Base-by-base conservation (phyloP, 768 basidiomycete genomes). In the Thelephora ganbajun region DNA sequence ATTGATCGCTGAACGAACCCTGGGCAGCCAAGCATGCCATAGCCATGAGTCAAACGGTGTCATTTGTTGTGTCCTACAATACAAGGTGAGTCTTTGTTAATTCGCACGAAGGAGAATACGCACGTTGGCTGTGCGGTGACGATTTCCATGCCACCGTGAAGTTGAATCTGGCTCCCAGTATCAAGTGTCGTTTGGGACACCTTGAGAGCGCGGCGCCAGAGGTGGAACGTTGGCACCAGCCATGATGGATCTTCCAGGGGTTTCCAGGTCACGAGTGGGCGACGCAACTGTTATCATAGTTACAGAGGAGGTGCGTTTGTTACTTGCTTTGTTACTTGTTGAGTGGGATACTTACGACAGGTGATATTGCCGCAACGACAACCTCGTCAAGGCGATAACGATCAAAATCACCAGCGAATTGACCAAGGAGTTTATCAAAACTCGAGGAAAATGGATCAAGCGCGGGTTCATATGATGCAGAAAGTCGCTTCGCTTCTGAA, bases 21-120 rank as follows among this genome's bases (percentile, higher is more conserved):
- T 88, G 0, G 96, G 96, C 22, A 99, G 67, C 96, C 93, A 99
- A 9, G 87, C 70, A 53, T 83, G 88, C 93, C 96, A 98, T 12
- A 98, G 63, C 20, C 98, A 69, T 50, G 83, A 88, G 60, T 99
- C 96, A 60, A 88, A 99, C 0, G 94, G 83, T 13, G 92, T 92
- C 96, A 99, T 99, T 2, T 71, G 70, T 52, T 65, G 70, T 50
- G 77, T 77, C 42, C 75, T 79, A 45, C 18, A 36, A 18, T 46
- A 12, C 48, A 41, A 46, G 6, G 37, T 51, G 30, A 51, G 20
- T 48, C n/a, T 18, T 44, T 44, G 33, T 11, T 45, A 35, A 19
- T 22, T 12, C 44, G 46, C 9, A 41, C 11, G 36, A 12, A 30
- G 35, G 19, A 13, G 19, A 37, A 13, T 12, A 13, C 11, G 19